A percentile compares a stretch with the other conserved stretches of the same genome.
phyloP scores from a whole-genome alignment of 768 basidiomycete species.

The Kwoniella botswanensis region DNA sequence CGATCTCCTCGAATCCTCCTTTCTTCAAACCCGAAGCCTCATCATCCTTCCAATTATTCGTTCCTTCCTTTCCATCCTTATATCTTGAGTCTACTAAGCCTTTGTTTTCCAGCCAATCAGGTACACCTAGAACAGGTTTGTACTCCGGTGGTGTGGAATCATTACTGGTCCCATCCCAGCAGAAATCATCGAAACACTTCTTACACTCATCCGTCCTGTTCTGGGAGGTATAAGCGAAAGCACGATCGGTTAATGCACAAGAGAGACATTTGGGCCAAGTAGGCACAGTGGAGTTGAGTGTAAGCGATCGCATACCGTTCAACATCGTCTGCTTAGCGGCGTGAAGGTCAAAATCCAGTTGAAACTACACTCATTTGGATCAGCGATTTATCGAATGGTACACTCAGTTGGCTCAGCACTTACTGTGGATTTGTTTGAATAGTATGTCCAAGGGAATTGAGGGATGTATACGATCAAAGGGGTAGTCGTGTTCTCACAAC shows the following conservation, averaged over 20 bases:
- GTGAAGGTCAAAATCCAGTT: conserved; percentile 66
- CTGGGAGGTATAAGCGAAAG: conserved; percentile 38
- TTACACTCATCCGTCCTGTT: conserved; percentile 46
- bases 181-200: conserved; percentile 52
- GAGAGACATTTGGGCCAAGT: conserved; percentile 71
- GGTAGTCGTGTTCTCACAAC: conserved; percentile 61
- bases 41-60: conserved; percentile 4
- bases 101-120: conserved; percentile 32
- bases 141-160: conserved; percentile 43
- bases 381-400: too few species aligned
- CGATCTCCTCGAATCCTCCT: conserved; percentile 7
- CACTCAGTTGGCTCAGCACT: conserved; percentile 18
- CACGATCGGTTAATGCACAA: conserved; percentile 69
- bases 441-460: conserved; percentile 64
- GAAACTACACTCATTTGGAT: conserved; percentile 54
- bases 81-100: conserved; percentile 15
- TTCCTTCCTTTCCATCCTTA: conserved; percentile 5
- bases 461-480: conserved; percentile 77
- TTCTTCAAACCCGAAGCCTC: conserved; percentile 9
- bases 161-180: conserved; percentile 53
- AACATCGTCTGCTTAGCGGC: conserved; percentile 68
- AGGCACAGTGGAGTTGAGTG: conserved; percentile 65
- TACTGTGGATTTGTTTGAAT: conserved; percentile 50
- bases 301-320: conserved; percentile 63
- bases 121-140: conserved; percentile 50